These are phyloP conservation scores for Ambrosiella xylebori DNA, from an alignment of 2,329 filamentous ascomycete species.

Conservation along the genomic window DNA sequence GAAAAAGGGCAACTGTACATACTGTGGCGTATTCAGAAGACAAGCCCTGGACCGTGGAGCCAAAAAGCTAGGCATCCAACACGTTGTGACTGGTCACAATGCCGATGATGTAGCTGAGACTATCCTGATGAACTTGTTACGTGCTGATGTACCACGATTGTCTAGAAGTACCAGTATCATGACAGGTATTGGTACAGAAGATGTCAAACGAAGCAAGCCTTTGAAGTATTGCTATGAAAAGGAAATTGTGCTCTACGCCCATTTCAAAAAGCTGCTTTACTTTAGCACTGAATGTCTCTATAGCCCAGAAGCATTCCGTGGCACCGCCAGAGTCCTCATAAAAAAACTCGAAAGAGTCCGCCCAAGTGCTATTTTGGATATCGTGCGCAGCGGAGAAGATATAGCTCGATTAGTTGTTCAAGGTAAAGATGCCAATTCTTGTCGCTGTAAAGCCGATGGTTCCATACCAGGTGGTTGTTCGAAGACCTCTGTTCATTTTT, in stretches of 20 bases:
- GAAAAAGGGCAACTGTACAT: slow-evolving; percentile 98
- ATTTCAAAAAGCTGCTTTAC: slow-evolving; percentile 93
- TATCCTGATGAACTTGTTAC: slow-evolving; percentile 87
- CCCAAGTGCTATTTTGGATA: slow-evolving; percentile 85
- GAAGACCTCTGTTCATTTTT: slow-evolving; percentile 15
- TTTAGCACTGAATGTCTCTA: slow-evolving; percentile 98
- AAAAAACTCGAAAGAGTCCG: slow-evolving; percentile 89
- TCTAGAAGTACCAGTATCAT: slow-evolving; percentile 82
- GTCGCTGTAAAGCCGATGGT: background rate
- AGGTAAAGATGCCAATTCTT: background rate
- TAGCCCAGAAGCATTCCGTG: slow-evolving; percentile 89
- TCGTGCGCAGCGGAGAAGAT: slow-evolving; percentile 87
- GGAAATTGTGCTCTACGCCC: slow-evolving; percentile 93
- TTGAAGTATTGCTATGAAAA: slow-evolving; percentile 98
- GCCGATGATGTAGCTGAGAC: slow-evolving; percentile 96
- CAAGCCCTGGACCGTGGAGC: slow-evolving; percentile 89
- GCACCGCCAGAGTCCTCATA: slow-evolving; percentile 77
- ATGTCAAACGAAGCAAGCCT: slow-evolving; percentile 89
- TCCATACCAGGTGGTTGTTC: background rate
- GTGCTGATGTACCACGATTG: slow-evolving; percentile 75
- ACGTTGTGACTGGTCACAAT: slow-evolving; percentile 95
- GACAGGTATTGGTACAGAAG: slow-evolving; percentile 58
- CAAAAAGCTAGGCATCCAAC: slow-evolving; percentile 68
- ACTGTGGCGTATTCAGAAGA: slow-evolving; percentile 88
- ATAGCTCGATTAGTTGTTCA: slow-evolving; percentile 64